phyloP scores from a whole-genome alignment of 1,284 basidiomycete species.

The Ceratobasidium sp. region DNA sequence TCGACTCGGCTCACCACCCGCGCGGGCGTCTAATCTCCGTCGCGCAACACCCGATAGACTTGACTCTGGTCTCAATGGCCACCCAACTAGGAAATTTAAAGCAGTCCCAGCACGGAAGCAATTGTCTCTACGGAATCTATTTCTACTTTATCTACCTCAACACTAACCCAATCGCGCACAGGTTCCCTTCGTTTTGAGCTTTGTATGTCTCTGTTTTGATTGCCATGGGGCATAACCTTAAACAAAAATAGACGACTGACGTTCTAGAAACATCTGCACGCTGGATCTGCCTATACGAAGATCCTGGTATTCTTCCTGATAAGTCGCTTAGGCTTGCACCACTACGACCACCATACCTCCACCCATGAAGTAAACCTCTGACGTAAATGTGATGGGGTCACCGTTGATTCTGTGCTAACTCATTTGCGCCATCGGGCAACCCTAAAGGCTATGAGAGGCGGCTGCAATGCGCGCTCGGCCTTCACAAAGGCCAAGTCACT shows the following conservation, averaged over 20 bases:
- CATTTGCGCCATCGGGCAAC: too few relatives aligned
- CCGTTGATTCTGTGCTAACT: too few relatives aligned
- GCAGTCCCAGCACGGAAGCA: background rate
- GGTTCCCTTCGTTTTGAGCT: background rate
- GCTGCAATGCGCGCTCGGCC: too few relatives aligned
- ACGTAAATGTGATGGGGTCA: too few relatives aligned
- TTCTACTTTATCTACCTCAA: background rate
- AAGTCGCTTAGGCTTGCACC: too few relatives aligned
- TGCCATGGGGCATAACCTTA: background rate
- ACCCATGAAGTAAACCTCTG: too few relatives aligned
- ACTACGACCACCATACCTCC: too few relatives aligned
- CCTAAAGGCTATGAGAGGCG: too few relatives aligned
- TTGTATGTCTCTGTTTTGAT: background rate
- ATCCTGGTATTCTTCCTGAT: too few relatives aligned
- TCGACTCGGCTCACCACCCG: background rate
- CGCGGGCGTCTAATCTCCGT: background rate
- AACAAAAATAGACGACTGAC: slow-evolving; percentile 13
- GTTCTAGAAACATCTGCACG: background rate
- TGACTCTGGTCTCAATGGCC: background rate
- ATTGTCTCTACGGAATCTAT: background rate
- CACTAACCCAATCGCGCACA: background rate
- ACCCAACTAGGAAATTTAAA: background rate
- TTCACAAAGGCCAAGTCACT: too few relatives aligned
- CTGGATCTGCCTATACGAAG: background rate
- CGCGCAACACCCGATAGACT: background rate